Conservation (phyloP, 257 asterid species). For the Solanum okadae region DNA sequence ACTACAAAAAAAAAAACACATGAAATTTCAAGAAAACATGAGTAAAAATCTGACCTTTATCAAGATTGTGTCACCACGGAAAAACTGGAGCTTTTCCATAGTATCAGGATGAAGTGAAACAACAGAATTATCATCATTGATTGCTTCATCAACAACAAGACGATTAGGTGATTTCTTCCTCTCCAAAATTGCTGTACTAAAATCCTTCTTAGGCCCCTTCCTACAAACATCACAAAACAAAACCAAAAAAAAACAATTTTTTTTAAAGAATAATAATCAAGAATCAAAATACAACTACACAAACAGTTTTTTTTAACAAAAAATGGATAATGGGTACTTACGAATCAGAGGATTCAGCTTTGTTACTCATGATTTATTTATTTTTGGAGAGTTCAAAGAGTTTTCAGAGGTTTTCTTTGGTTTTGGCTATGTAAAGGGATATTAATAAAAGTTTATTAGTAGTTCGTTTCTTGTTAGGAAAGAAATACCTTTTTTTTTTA, state of each 20-base stretch:
- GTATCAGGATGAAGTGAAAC: constrained; percentile 67
- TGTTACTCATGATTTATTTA: constrained; percentile 31
- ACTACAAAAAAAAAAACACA: not conserved
- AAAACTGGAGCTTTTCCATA: constrained; percentile 88
- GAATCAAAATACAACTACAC: not conserved
- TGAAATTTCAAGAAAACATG: not conserved
- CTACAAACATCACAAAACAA: constrained; percentile 22
- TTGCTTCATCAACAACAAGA: constrained; percentile 76
- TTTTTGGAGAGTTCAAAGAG: not conserved
- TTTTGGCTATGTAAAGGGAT: not conserved
- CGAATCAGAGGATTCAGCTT: constrained; percentile 62
- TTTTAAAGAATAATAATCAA: not conserved
- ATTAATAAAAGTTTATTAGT: not conserved
- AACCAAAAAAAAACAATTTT: not conserved
- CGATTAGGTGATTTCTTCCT: constrained; percentile 81
- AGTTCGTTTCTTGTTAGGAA: constrained; percentile 48
- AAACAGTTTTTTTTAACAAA: not conserved
- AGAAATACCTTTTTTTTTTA: constrained; percentile 11
- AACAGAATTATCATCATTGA: constrained; percentile 77
- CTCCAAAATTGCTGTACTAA: constrained; percentile 79
- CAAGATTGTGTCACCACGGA: constrained; percentile 82
- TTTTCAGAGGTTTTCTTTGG: not conserved
- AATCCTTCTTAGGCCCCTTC: constrained; percentile 78
- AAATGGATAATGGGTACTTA: constrained; percentile 28
- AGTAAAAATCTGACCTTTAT: constrained; percentile 43